Conservation (phyloP, 75 land plant species). For the Cryptomeria japonica region DNA sequence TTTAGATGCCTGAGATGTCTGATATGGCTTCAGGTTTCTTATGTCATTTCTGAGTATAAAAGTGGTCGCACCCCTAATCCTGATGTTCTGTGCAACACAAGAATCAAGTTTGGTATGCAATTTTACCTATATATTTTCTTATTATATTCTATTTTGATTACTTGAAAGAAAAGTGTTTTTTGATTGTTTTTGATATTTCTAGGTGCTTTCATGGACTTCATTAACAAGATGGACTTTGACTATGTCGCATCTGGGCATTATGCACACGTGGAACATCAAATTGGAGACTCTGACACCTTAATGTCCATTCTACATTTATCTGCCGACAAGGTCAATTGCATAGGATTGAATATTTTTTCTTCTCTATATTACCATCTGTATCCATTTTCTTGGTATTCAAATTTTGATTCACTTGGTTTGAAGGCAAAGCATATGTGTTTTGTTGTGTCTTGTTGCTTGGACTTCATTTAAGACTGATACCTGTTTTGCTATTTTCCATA, state of each 20-base stretch:
- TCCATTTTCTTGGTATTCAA: background rate
- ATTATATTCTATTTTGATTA: conserved; percentile 5
- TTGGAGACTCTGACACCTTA: conserved; percentile 24
- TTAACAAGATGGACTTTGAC: conserved; percentile 71
- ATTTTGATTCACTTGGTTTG: background rate
- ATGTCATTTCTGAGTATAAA: conserved; percentile 83
- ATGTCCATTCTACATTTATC: conserved; percentile 63
- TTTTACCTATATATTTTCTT: background rate
- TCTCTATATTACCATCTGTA: background rate
- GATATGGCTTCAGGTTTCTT: conserved; percentile 70
- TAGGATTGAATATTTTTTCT: background rate
- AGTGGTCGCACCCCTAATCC: conserved; percentile 97
- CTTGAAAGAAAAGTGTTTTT: background rate
- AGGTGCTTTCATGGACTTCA: conserved; percentile 96
- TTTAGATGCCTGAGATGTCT: background rate
- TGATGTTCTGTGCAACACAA: conserved; percentile 95
- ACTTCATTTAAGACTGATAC: background rate
- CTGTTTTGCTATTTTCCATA: background rate
- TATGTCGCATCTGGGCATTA: conserved; percentile 98
- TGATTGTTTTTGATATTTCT: conserved; percentile 10
- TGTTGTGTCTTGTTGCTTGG: background rate
- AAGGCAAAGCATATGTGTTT: background rate
- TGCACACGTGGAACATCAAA: conserved; percentile 67
- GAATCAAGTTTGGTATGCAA: conserved; percentile 89
- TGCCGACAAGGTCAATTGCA: conserved; percentile 62